Conservation (phyloP, 225 moss, liverwort and hornwort species). For the Bryoerythrophyllum caledonicum region DNA sequence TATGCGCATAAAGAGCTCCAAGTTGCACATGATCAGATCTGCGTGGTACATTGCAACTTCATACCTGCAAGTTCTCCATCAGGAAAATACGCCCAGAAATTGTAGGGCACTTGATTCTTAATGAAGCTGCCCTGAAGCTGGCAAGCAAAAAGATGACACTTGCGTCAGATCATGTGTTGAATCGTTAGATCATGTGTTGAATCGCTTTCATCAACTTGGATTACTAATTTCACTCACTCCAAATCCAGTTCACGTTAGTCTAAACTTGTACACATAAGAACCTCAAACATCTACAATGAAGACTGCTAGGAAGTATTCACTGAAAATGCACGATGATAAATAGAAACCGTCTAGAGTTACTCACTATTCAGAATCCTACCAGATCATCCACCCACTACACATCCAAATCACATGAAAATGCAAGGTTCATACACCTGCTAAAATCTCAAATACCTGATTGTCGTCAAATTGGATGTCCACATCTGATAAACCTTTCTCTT, state of each 20-base stretch:
- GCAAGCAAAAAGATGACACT: no score
- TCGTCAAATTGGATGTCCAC: slow-evolving; percentile 69
- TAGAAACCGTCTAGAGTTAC: no score
- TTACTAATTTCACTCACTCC: no score
- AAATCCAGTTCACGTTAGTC: no score
- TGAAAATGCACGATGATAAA: no score
- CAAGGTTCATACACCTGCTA: slow-evolving; percentile 16
- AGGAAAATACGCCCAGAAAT: slow-evolving; percentile 87
- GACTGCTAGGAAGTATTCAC: no score
- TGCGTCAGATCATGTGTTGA: no score
- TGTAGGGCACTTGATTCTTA: slow-evolving; percentile 70
- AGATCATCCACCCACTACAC: not conserved
- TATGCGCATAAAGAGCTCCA: no score
- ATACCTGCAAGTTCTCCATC: slow-evolving; percentile 89
- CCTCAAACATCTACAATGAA: no score
- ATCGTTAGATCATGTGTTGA: no score
- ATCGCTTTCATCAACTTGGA: no score
- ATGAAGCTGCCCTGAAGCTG: slow-evolving; percentile 87
- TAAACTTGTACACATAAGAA: no score
- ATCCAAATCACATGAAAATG: not conserved
- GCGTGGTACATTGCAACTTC: slow-evolving; percentile 5
- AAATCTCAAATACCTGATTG: slow-evolving; percentile 65
- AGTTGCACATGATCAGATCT: not conserved
- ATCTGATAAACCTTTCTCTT: slow-evolving; percentile 62
- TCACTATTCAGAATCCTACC: not conserved